Conservation (phyloP, 495 filamentous ascomycete genomes). For the Extremus antarcticus region DNA sequence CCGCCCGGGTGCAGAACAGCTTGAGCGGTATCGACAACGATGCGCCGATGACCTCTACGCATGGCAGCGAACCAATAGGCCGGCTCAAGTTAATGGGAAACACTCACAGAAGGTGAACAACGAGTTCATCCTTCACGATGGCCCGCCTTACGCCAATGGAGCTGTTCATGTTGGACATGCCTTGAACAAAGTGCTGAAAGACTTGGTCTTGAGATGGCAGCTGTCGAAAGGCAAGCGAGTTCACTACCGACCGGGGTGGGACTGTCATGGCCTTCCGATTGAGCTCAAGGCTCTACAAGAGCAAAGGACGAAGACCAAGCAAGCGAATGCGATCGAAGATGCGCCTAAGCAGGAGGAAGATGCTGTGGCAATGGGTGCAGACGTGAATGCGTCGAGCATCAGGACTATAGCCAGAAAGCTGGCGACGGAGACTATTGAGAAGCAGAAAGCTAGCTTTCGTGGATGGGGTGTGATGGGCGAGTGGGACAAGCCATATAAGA, state of each 20-base stretch:
- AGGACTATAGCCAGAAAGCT: slow-evolving; percentile 63
- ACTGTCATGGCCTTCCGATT: slow-evolving; percentile 96
- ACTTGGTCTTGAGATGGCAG: slow-evolving; percentile 75
- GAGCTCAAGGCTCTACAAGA: slow-evolving; percentile 85
- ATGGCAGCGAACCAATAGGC: slow-evolving; percentile 63
- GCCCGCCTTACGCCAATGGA: slow-evolving; percentile 94
- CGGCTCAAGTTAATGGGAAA: slow-evolving; percentile 4
- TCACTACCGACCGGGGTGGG: slow-evolving; percentile 91
- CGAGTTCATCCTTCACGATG: slow-evolving; percentile 82
- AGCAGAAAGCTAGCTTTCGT: slow-evolving; percentile 74
- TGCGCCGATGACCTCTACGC: slow-evolving; percentile 82
- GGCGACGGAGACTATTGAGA: slow-evolving; percentile 59
- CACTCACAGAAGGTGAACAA: slow-evolving; percentile 22
- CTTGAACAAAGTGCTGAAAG: slow-evolving; percentile 94
- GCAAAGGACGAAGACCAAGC: slow-evolving; percentile 28
- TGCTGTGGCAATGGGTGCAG: slow-evolving; percentile 1
- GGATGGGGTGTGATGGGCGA: slow-evolving; percentile 86
- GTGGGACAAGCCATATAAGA: slow-evolving; percentile 85
- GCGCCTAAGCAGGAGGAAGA: slow-evolving; percentile 9
- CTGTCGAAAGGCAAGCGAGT: slow-evolving; percentile 66
- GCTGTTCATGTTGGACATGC: slow-evolving; percentile 94
- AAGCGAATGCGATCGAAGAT: slow-evolving; percentile 11
- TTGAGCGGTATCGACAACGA: slow-evolving; percentile 54
- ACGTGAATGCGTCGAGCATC: slow-evolving; percentile 40
- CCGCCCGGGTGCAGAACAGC: slow-evolving; percentile 37